Conservation (phyloP, 805 yeast species). For the Suhomyces prunicola region DNA sequence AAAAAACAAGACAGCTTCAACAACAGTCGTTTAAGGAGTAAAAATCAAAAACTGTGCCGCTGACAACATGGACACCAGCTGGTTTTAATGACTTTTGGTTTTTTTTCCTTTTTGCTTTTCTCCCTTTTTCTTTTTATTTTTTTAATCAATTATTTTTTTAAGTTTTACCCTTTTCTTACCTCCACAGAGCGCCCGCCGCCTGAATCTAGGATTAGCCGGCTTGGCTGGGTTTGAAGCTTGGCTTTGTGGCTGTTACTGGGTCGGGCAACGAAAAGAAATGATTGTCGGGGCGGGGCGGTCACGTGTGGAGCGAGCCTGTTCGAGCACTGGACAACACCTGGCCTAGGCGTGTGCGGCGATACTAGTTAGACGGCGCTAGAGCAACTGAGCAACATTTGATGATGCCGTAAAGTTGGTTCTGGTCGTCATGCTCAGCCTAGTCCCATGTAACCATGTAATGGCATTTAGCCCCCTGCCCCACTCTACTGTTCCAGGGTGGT, state of each 20-base stretch:
- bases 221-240: background rate
- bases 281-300: background rate
- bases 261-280: background rate
- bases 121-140: background rate
- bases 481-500: background rate
- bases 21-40: slow-evolving; percentile 1
- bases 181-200: background rate
- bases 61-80: background rate
- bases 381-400: too few relatives aligned
- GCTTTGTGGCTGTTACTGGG: background rate
- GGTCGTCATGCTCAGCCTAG: too few relatives aligned
- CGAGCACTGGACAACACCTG: background rate
- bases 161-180: background rate
- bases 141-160: background rate
- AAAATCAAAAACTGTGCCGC: background rate
- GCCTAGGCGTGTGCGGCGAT: background rate
- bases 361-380: too few relatives aligned
- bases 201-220: background rate
- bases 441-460: too few relatives aligned
- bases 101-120: background rate
- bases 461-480: background rate
- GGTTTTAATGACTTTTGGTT: background rate
- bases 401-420: too few relatives aligned
- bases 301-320: background rate
- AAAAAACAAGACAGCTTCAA: background rate